A percentile compares a stretch with the other conserved stretches of the same genome.
Evolutionary conservation across 805 yeast genomes (phyloP).

Genomic region (Debaryomyces tyrocola): DNA sequence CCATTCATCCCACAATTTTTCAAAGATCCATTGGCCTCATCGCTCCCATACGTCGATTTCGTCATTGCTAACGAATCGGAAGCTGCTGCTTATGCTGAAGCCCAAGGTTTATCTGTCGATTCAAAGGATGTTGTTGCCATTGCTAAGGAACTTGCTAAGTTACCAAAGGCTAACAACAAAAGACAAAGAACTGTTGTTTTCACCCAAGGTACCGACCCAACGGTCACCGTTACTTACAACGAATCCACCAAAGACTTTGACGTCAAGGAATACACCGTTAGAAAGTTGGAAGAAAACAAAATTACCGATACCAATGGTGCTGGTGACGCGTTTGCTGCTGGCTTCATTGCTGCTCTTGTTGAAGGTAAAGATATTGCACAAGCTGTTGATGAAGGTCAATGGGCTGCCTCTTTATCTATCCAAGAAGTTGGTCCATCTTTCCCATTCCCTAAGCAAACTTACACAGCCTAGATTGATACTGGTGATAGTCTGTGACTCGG

Average conservation of each 20-base stretch:
- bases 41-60: conserved; percentile 84
- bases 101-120: conserved; percentile 58
- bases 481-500: neutral
- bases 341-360: conserved; percentile 87
- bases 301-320: conserved; percentile 97
- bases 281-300: conserved; percentile 62
- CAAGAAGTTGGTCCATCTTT: conserved; percentile 94
- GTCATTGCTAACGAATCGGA: conserved; percentile 96
- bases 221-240: conserved; percentile 69
- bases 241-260: conserved; percentile 45
- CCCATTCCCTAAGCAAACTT: conserved; percentile 74
- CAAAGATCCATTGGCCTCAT: conserved; percentile 82
- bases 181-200: conserved; percentile 84
- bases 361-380: conserved; percentile 61
- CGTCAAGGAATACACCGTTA: conserved; percentile 63
- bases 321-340: conserved; percentile 98
- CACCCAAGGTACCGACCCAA: conserved; percentile 95
- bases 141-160: conserved; percentile 78
- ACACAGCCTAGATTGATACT: conserved; percentile 22
- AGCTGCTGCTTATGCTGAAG: conserved; percentile 90
- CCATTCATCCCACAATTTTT: conserved; percentile 96
- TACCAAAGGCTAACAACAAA: conserved; percentile 68
- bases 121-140: conserved; percentile 67
- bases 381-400: conserved; percentile 84
- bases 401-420: conserved; percentile 91